Evolutionary conservation across 306 rosid genomes (phyloP), one percentile per base, ranked within the genome.

Genomic region (Phaseolus lunatus): DNA sequence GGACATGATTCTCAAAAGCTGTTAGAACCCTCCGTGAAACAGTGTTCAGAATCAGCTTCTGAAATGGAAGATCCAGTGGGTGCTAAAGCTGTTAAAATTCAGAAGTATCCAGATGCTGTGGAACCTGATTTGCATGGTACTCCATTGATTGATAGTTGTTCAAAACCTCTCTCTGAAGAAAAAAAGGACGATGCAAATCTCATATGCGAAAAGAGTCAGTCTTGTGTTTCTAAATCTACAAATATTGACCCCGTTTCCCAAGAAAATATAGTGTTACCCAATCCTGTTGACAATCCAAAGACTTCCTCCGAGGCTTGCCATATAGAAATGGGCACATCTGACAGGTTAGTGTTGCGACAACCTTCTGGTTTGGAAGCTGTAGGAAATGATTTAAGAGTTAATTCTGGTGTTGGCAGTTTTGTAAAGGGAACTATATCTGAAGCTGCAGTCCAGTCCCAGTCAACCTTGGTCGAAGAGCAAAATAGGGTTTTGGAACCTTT

Each of bases 91-190:
- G 71, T 72, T 77, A 44, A 52, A 44, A 43, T 13, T 64, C 77
- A 78, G 79, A 70, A 75, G 70, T 65, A 49, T 82, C 67, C 64
- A 39, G 79, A 81, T 68, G 67, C 81, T 49, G 20, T 69, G 27
- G 72, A 52, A 76, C 74, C 52, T 70, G 78, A 81, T 45, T 77
- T 78, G 70, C 50, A 4, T 1, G 73, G 49, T 49, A 68, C 80
- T 67, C 70, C 70, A 27, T 16, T 74, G 66, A 57, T 81, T 7
- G 70, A 67, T 70, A 79, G 78, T 70, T 41, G 44, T 47, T 24
- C 73, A 18, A 80, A 81, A 29, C 4, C 71, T 61, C 59, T 44
- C 9, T 29, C 15, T 23, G 74, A 69, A 78, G 86, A 56, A 66
- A 47, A 16, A 69, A 56, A 14, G 65, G 76, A 69, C 20, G 10